Percentiles rank a stretch among this genome's conserved stretches.
phyloP scores from a whole-genome alignment of 2,329 filamentous ascomycete species.

The Trichophyton simii region DNA sequence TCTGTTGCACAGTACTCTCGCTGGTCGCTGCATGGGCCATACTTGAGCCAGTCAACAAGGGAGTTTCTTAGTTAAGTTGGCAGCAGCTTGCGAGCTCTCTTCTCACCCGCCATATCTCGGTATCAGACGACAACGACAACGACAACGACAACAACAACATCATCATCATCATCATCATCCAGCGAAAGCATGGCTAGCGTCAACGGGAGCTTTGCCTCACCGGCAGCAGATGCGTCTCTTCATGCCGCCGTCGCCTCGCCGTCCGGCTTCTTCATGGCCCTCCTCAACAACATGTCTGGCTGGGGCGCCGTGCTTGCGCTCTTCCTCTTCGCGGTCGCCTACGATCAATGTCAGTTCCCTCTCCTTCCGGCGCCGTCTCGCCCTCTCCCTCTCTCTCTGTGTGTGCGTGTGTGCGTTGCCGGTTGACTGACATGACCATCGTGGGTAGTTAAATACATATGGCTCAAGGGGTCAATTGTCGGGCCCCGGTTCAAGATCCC shows the following conservation, averaged over 20 bases:
- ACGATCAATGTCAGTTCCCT: constrained; percentile 62
- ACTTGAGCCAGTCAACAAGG: too few relatives aligned
- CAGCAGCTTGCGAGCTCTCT: too few relatives aligned
- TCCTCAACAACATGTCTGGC: constrained; percentile 47
- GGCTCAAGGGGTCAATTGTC: constrained; percentile 61
- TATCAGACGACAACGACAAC: too few relatives aligned
- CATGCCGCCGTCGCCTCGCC: constrained; percentile 40
- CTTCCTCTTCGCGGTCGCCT: constrained; percentile 58
- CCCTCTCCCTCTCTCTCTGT: too few relatives aligned
- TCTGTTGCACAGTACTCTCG: too few relatives aligned
- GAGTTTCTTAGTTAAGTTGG: too few relatives aligned
- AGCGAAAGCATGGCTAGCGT: constrained; percentile 32
- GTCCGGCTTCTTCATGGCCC: constrained; percentile 40
- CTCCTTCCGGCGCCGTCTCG: neutral
- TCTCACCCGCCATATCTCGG: too few relatives aligned
- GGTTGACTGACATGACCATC: constrained; percentile 5
- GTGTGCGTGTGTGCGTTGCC: too few relatives aligned
- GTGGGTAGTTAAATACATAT: constrained; percentile 56
- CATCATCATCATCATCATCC: too few relatives aligned
- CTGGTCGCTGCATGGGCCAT: too few relatives aligned
- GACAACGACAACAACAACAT: too few relatives aligned
- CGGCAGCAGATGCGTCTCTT: constrained; percentile 50
- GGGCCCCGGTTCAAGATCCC: constrained; percentile 66
- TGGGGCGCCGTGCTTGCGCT: constrained; percentile 59
- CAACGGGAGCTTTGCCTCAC: constrained; percentile 58